These are phyloP conservation scores for Aureobasidium melanogenum DNA, from an alignment of 2,329 filamentous ascomycete species.

Conservation along the genomic window DNA sequence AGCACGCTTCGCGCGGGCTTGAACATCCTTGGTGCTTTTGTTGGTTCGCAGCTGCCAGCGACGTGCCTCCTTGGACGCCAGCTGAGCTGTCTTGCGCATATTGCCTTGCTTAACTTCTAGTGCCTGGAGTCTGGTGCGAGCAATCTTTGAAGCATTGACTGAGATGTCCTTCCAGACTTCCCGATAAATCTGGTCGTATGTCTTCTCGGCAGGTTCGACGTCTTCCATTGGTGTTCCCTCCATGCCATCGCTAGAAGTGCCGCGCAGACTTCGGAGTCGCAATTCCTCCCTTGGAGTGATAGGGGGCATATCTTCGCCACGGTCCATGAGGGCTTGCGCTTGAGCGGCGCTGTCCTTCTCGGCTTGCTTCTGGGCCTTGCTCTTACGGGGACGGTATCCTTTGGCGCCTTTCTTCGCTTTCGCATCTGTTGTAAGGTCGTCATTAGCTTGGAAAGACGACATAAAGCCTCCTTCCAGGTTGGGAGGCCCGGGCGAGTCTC, in stretches of 20 bases:
- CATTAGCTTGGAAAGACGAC: constrained; percentile 61
- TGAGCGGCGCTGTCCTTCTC: constrained; percentile 73
- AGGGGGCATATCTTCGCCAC: constrained; percentile 61
- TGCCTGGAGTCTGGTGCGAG: constrained; percentile 77
- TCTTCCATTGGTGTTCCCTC: constrained; percentile 42
- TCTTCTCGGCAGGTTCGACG: constrained; percentile 67
- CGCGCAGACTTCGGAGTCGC: constrained; percentile 23
- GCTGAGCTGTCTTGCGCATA: constrained; percentile 90
- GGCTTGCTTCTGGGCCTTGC: constrained; percentile 62
- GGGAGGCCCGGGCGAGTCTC: constrained; percentile 62
- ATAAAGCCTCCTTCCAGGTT: constrained; percentile 80
- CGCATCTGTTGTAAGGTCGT: constrained; percentile 16
- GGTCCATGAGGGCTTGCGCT: constrained; percentile 74
- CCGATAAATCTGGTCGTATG: constrained; percentile 93
- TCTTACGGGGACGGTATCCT: constrained; percentile 66
- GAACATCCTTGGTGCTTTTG: constrained; percentile 96
- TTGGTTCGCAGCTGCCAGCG: constrained; percentile 97
- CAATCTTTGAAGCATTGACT: constrained; percentile 89
- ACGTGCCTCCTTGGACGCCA: constrained; percentile 94
- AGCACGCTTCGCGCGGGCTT: constrained; percentile 90
- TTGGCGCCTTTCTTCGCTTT: constrained; percentile 15
- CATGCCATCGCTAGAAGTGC: constrained; percentile 38
- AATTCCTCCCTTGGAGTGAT: constrained; percentile 52
- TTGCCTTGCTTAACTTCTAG: constrained; percentile 87
- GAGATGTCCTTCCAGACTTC: constrained; percentile 95